Base-by-base conservation (phyloP, 1,284 basidiomycete genomes). In the Gomphus sp. region DNA sequence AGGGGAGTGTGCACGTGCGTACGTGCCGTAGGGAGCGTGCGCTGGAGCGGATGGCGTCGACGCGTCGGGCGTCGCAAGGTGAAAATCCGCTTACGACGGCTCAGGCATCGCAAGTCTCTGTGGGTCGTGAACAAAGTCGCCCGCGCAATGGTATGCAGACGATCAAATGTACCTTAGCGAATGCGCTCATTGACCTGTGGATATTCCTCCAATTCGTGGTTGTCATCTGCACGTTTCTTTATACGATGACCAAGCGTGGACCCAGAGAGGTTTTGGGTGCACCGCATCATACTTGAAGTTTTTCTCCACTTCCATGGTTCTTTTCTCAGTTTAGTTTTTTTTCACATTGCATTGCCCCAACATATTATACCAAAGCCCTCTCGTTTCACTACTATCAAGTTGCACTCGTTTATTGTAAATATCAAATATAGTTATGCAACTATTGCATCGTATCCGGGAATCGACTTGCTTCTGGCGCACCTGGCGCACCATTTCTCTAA, bases 141-240 rank as follows among this genome's bases (percentile, higher is more conserved):
- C 22, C 18, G 49, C 25, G 39, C 39, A 41, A 51, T 54, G n/a
- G 36, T n/a, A 14, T 18, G 36, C 39, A 47, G 58, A 41, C 1
- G 52, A 45, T 28, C 44, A 53, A 51, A 25, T 61, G 45, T 12
- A 22, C 41, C 16, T 54, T 44, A 12, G 31, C 18, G 31, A 52
- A 53, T 18, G 52, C 36, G 5, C 33, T 59, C 22, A 65, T 91
- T 48, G 84, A 88, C 70, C 67, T 86, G 25, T 91, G 89, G 89
- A 69, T 91, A 60, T 89, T 88, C 87, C 68, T 89, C 56, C 88
- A 91, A 69, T 90, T 91, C 66, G 73, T 68, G 8, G 75, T 89
- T 61, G 81, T 91, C 62, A 77, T 91, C 28, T 60, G 84, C 47
- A 82, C 90, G 51, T 90, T 91, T 68, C 68, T 91, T 60, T 90